Percentiles rank a stretch among this genome's conserved stretches.
These are phyloP conservation scores for Silybum marianum DNA, from an alignment of 129 eudicot species.

Conservation along the genomic window DNA sequence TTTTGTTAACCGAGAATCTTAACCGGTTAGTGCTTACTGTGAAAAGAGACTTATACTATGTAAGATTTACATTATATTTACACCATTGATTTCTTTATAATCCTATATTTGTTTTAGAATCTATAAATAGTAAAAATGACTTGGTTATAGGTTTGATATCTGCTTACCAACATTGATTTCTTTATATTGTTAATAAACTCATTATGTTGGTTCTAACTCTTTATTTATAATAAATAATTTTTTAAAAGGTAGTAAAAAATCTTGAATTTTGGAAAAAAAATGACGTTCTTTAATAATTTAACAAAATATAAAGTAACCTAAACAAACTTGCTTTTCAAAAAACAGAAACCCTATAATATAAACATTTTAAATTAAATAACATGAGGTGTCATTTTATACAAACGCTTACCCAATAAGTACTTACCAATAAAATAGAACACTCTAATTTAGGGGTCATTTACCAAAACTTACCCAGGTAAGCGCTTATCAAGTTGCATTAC, in stretches of 20 bases:
- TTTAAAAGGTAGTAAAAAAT: not conserved
- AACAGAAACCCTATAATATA: not conserved
- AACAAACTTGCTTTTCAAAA: not conserved
- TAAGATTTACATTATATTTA: no score
- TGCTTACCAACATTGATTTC: no score
- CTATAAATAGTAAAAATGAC: not conserved
- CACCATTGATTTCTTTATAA: no score
- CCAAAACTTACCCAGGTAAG: no score
- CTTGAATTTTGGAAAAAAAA: not conserved
- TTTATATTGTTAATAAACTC: no score
- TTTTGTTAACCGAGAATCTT: not conserved
- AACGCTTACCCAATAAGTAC: no score
- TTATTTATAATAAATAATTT: no score
- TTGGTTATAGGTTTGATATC: no score
- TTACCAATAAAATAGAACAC: no score
- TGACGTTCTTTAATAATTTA: not conserved
- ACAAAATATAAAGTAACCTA: not conserved
- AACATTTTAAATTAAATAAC: not conserved
- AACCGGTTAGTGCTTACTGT: no score
- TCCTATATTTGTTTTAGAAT: not conserved
- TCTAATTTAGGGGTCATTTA: no score
- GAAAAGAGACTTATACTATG: not conserved
- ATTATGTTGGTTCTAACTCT: not conserved
- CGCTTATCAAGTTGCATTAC: no score
- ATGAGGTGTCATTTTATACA: not conserved